These are phyloP conservation scores for Gaertneriomyces semiglobifer DNA, from an alignment of 192 early-diverging fungal genomes.

Conservation along the genomic window DNA sequence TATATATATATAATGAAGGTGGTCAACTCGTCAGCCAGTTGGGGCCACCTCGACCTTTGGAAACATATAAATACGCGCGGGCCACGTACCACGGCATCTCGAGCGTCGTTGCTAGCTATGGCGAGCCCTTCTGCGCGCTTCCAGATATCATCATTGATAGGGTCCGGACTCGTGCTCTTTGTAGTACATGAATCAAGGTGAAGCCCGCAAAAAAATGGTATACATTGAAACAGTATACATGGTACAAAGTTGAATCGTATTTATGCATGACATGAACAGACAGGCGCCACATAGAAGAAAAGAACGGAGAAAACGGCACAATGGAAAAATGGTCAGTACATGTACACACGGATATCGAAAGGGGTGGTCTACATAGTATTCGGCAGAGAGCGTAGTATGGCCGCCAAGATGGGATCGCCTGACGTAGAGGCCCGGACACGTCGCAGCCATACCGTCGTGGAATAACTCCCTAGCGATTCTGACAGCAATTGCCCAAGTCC, in stretches of 20 bases:
- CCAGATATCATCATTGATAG: neutral
- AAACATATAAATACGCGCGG: too few species aligned
- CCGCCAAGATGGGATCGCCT: conserved; percentile 2
- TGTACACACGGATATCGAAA: neutral
- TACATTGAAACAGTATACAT: conserved; percentile 1
- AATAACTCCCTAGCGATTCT: conserved; percentile 4
- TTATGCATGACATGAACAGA: conserved; percentile 6
- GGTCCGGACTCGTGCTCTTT: neutral
- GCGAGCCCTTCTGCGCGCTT: neutral
- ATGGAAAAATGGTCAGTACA: too few species aligned
- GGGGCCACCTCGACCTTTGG: neutral
- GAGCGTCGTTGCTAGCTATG: neutral
- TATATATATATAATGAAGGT: too few species aligned
- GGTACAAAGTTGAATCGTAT: neutral
- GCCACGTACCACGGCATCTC: neutral
- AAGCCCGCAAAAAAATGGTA: too few species aligned
- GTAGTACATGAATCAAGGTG: conserved; percentile 6
- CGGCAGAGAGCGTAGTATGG: conserved; percentile 3
- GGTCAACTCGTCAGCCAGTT: neutral
- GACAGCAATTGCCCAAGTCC: conserved; percentile 1
- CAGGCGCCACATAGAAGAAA: neutral
- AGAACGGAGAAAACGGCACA: too few species aligned
- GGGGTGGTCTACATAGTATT: neutral
- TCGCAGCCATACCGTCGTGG: conserved; percentile 5
- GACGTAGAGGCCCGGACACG: conserved; percentile 3